Evolutionary conservation across 2,329 filamentous ascomycete genomes (phyloP).

Genomic region (Trichoderma polysporum): DNA sequence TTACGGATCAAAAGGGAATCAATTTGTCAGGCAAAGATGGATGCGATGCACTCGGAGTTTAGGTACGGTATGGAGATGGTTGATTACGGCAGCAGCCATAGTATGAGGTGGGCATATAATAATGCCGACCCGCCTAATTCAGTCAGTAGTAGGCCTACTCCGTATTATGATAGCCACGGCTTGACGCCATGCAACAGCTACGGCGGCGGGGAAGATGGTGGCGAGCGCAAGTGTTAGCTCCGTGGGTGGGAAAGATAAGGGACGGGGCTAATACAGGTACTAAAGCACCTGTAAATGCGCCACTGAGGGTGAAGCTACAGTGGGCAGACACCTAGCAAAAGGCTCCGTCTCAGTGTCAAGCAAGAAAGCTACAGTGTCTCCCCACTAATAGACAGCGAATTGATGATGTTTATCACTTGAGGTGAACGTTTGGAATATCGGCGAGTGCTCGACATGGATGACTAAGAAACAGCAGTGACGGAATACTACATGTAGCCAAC

Average conservation of each 20-base stretch:
- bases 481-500: too few relatives aligned
- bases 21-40: neutral
- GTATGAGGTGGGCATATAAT: neutral
- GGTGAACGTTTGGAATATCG: too few relatives aligned
- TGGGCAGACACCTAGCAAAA: neutral
- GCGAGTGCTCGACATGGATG: too few relatives aligned
- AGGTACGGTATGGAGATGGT: neutral
- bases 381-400: too few relatives aligned
- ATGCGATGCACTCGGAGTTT: neutral
- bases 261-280: too few relatives aligned
- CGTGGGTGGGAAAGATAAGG: too few relatives aligned
- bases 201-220: neutral
- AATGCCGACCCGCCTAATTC: neutral
- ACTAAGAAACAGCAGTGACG: too few relatives aligned
- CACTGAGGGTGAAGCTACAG: neutral
- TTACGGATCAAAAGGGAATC: neutral
- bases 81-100: neutral
- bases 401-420: too few relatives aligned
- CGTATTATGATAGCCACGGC: too few relatives aligned
- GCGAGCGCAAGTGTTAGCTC: neutral
- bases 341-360: neutral
- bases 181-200: neutral
- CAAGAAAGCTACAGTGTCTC: neutral
- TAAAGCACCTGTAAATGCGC: neutral
- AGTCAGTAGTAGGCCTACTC: too few relatives aligned